Conservation (phyloP, 2,329 filamentous ascomycete species). For the Polychaeton citri region DNA sequence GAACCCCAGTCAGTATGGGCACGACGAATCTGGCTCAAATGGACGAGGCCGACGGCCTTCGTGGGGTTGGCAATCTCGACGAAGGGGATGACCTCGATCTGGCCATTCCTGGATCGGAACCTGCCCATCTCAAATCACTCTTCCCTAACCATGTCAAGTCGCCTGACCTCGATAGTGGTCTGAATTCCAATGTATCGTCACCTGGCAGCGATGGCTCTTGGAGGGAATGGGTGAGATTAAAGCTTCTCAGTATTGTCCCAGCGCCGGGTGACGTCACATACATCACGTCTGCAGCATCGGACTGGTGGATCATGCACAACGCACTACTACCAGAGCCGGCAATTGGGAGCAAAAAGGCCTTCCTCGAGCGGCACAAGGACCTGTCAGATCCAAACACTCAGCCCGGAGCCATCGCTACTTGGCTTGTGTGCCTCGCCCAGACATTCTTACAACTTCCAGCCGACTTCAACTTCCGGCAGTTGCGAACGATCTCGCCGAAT, state of each 20-base stretch:
- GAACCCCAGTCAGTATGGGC: background rate
- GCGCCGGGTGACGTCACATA: slow-evolving; percentile 1
- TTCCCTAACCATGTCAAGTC: background rate
- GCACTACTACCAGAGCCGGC: slow-evolving; percentile 1
- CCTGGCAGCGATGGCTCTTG: background rate
- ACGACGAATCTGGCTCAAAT: background rate
- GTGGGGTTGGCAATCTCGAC: background rate
- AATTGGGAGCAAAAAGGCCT: background rate
- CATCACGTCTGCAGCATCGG: slow-evolving; percentile 1
- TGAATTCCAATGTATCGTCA: background rate
- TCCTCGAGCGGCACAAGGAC: slow-evolving; percentile 2
- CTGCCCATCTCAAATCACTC: background rate
- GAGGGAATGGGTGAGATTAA: background rate
- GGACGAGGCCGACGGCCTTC: background rate
- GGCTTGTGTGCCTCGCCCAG: slow-evolving; percentile 2
- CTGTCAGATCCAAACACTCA: slow-evolving; percentile 1
- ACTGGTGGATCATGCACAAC: slow-evolving; percentile 4
- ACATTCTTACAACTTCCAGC: slow-evolving; percentile 2
- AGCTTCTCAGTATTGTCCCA: slow-evolving; percentile 1
- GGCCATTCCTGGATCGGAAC: background rate
- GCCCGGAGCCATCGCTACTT: background rate
- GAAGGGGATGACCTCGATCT: background rate
- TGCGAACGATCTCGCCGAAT: slow-evolving; percentile 1
- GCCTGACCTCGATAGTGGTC: background rate
- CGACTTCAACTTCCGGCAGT: slow-evolving; percentile 1